Evolutionary conservation across 2,329 filamentous ascomycete genomes (phyloP), one percentile per base, ranked within the genome.

Genomic region (Ceratocystis variospora): DNA sequence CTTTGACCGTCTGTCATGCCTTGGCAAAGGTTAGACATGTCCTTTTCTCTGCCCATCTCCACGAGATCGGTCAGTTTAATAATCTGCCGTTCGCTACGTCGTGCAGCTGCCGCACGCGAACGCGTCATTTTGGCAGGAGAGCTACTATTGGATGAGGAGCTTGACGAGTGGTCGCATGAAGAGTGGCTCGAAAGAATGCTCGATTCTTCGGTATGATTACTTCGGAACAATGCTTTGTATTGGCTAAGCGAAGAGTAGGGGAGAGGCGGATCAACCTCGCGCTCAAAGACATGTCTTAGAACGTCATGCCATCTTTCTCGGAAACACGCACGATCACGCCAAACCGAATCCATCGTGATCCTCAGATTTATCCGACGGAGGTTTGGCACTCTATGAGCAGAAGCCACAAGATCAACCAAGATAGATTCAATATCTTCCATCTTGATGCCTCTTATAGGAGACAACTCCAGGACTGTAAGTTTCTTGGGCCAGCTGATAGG

Each of bases 301-400:
- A 80, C 85, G n/a, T 82, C 79, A 62, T 85, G 85, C 89, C 91
- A 96, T 69, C 84, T 83, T 70, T 87, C 84, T 48, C 92, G 83
- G 71, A 96, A 87, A n/a, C 81, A 81, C 19, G 88, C 88, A 53
- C 93, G 84, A 72, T 90, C 84, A 68, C 90, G 86, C 89, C 91
- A 96, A 10, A 88, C 86, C 59, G 85, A 82, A 71, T 92, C 85
- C 61, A 96, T 79, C 74, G 90, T 93, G 0, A 87, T 86, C 71
- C 87, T 89, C 70, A 96, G 82, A 1, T 83, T 80, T 10, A 96
- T 77, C 55, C 81, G 79, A 7, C 90, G 86, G 28, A 97, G 80
- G 67, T 84, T 77, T 0, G 80, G 83, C 25, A 97, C 74, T 2
- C 81, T 75, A 0, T 80, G 77, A 0, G 91, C 90, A 62, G 83